phyloP scores from a whole-genome alignment of 345 rosid species.

The Punica granatum region DNA sequence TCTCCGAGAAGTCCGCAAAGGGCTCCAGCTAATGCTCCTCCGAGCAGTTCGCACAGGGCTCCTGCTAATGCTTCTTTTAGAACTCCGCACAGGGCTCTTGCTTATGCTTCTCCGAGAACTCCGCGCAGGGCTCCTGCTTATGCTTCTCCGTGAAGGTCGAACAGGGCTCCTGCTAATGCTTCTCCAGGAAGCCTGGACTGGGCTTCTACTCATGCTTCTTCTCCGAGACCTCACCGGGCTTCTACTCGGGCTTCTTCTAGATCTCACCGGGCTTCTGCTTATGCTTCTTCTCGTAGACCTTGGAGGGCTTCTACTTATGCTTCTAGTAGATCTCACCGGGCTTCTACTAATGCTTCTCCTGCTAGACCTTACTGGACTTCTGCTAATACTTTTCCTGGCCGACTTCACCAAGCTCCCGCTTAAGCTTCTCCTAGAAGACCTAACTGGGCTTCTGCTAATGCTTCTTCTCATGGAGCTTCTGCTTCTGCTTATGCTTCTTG shows the following conservation, averaged over 20 bases:
- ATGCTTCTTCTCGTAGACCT: not conserved
- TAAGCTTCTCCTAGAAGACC: not conserved
- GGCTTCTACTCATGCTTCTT: not conserved
- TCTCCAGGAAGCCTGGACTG: not conserved
- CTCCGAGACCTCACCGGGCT: not conserved
- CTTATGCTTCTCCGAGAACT: not conserved
- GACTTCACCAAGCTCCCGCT: not conserved
- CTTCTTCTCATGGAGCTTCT: constrained; percentile 7
- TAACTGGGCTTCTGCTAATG: not conserved
- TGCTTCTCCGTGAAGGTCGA: not conserved
- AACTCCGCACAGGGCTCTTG: not conserved
- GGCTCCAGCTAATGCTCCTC: not conserved
- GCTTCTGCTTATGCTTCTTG: constrained; percentile 27
- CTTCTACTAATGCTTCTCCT: constrained; percentile 12
- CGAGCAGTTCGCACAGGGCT: not conserved
- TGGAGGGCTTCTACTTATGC: constrained; percentile 1
- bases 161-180: not conserved
- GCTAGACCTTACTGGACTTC: constrained; percentile 29
- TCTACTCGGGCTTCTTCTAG: not conserved
- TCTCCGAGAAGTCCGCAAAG: not conserved
- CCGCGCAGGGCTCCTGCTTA: not conserved
- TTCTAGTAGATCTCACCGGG: constrained; percentile 37
- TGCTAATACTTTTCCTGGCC: not conserved
- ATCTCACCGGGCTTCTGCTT: not conserved
- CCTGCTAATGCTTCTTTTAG: not conserved